phyloP scores from a whole-genome alignment of 1,139 yeast species.

The Pichia sp. region DNA sequence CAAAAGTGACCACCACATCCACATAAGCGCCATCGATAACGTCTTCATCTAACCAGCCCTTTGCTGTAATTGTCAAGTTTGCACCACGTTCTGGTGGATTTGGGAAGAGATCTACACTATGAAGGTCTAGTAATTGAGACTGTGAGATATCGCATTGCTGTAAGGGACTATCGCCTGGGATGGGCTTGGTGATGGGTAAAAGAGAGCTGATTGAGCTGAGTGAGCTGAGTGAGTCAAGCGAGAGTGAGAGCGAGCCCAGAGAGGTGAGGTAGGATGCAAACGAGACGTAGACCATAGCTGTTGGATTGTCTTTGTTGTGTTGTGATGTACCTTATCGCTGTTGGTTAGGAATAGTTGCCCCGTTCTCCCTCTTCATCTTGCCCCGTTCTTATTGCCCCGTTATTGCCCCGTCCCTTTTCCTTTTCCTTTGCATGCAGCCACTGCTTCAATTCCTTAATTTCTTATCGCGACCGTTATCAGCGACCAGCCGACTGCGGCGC shows the following conservation, averaged over 20 bases:
- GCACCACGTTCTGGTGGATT: constrained; percentile 84
- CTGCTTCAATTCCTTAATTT: no score
- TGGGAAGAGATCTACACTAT: constrained; percentile 58
- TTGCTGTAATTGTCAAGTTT: constrained; percentile 71
- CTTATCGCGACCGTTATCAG: no score
- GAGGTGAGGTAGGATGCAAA: constrained; percentile 4
- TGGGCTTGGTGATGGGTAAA: constrained; percentile 40
- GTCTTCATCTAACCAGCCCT: constrained; percentile 49
- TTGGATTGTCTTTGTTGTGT: background rate
- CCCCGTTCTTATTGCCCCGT: no score
- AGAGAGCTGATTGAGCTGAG: constrained; percentile 2
- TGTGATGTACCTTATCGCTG: background rate
- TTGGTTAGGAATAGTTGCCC: background rate
- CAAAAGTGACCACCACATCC: constrained; percentile 87
- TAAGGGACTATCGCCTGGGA: constrained; percentile 89
- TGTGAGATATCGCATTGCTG: constrained; percentile 61
- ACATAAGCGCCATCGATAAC: constrained; percentile 85
- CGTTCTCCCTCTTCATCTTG: no score
- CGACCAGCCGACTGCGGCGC: no score
- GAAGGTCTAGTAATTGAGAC: constrained; percentile 58
- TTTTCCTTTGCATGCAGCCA: no score
- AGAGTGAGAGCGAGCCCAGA: no score
- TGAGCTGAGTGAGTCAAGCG: constrained; percentile 4
- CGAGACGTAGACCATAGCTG: constrained; percentile 8
- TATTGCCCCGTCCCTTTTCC: no score